These are phyloP conservation scores for Pouteria glomerata DNA, from an alignment of 148 eudicot species.

Conservation along the genomic window DNA sequence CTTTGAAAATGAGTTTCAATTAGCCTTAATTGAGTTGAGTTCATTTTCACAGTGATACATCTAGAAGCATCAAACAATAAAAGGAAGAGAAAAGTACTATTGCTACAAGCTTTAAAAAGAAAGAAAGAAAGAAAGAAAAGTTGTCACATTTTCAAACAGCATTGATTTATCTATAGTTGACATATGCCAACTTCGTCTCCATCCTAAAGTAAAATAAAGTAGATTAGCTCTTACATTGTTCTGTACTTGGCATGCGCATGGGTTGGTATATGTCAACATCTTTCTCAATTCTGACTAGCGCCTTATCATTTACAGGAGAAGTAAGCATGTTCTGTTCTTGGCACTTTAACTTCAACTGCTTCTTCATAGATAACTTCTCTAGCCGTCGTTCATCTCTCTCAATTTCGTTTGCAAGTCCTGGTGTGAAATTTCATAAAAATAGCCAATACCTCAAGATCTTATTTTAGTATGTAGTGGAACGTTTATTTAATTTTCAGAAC, in stretches of 20 bases:
- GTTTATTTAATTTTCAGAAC: neutral
- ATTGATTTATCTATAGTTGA: neutral
- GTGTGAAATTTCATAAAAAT: conserved; percentile 1
- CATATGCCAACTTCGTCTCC: neutral
- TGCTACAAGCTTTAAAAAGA: neutral
- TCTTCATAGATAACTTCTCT: conserved; percentile 79
- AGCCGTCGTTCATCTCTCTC: conserved; percentile 60
- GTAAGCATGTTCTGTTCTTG: conserved; percentile 43
- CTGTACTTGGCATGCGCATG: conserved; percentile 30
- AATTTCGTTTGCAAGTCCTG: conserved; percentile 52
- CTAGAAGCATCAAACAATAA: neutral
- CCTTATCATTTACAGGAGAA: conserved; percentile 30
- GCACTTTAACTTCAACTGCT: conserved; percentile 74
- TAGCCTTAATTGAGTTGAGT: neutral
- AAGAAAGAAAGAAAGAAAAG: neutral
- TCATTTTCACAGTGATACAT: neutral
- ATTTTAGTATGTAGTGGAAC: neutral
- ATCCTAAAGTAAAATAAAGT: neutral
- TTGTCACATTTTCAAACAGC: neutral
- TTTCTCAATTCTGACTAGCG: conserved; percentile 33
- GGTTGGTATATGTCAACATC: conserved; percentile 32
- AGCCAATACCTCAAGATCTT: neutral
- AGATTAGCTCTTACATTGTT: conserved; percentile 33
- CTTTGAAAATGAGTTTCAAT: neutral
- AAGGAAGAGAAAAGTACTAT: neutral